Base-by-base conservation (phyloP, 164 flowering plant species). In the Hamamelis virginiana region DNA sequence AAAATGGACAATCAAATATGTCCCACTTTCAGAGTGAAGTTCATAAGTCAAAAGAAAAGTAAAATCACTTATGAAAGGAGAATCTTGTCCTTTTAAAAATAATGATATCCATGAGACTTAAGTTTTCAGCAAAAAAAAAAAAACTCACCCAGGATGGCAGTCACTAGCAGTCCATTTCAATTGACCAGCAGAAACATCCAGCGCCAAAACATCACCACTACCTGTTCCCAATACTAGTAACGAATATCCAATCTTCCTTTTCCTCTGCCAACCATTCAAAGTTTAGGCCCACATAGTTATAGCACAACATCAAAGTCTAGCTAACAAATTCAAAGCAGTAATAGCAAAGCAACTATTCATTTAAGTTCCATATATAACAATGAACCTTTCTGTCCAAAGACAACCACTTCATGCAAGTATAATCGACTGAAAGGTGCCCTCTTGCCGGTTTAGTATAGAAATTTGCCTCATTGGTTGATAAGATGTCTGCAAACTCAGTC, bases 141-240 rank as follows among this genome's bases (percentile, higher is more conserved):
- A 59, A 69, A 74, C 91, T 80, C 74, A 94, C 98, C 98, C 98
- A 60, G 97, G 92, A 83, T 95, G 97, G 72, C 97, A 92, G 70
- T 91, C 96, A 75, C 71, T 81, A 48, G 81, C 72, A 48, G 78
- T 86, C 97, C 97, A 95, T 70, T 86, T 91, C 81, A 95, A 76
- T 59, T 85, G 87, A 72, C 97, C 97, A 60, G 85, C 84, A 56
- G 90, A 75, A 4, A 92, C 91, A 84, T 92, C 97, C 72, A 92
- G 66, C 19, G 97, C 98, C 62, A 95, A 69, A 69, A 92, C 86
- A 77, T 92, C 97, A 59, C 98, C 97, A 70, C 91, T 75, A 9
- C 97, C 97, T 0, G 96, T 95, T 78, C 98, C 98, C 72, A 91
- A 68, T 23, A 90, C 82, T 53, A 95, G 67, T 23, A 89, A 66